Conservation (phyloP, 2,329 filamentous ascomycete genomes). For the Daldinia sp. region DNA sequence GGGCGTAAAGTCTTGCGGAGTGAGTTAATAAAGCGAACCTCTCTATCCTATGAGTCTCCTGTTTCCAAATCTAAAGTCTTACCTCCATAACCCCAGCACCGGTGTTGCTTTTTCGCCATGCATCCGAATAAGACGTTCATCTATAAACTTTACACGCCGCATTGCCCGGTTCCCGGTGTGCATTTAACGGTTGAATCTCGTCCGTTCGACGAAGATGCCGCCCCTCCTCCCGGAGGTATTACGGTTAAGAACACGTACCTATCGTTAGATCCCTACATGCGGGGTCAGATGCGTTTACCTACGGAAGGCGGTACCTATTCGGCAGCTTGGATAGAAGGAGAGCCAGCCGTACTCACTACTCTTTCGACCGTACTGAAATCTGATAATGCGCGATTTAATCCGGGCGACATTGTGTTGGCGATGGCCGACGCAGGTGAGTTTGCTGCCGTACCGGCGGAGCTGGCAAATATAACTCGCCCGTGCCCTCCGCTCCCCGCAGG, state of each 20-base stretch:
- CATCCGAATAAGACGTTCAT: background rate
- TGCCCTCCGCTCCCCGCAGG: background rate
- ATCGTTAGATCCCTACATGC: background rate
- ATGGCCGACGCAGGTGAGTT: background rate
- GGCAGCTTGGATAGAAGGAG: background rate
- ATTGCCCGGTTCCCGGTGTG: constrained; percentile 1
- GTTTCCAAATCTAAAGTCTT: background rate
- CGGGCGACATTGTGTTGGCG: background rate
- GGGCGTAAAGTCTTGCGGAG: background rate
- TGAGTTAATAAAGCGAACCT: background rate
- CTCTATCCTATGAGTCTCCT: background rate
- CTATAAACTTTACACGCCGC: background rate
- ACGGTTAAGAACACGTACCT: background rate
- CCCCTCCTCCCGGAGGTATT: background rate
- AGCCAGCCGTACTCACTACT: background rate
- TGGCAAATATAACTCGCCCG: background rate
- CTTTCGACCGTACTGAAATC: background rate
- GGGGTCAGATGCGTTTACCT: background rate
- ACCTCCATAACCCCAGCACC: background rate
- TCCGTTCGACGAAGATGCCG: background rate
- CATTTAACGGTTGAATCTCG: background rate
- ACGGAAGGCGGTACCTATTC: background rate
- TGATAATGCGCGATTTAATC: background rate
- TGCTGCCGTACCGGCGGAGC: background rate
- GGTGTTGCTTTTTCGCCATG: background rate